Base-by-base conservation (phyloP, 257 asterid genomes). In the Capsicum chinense region DNA sequence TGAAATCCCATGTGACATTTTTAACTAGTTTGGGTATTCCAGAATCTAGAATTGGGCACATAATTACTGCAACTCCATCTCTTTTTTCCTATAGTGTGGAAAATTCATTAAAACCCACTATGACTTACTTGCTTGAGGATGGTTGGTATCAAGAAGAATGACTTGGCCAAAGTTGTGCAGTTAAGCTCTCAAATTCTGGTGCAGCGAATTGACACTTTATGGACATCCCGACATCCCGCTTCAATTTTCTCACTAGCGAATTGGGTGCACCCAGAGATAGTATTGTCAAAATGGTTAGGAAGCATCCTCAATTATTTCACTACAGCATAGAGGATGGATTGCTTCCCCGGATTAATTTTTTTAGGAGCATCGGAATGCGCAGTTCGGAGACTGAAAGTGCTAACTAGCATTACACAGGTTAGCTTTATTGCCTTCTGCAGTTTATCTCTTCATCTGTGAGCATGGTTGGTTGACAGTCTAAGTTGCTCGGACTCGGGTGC, bases 141-240 rank as follows among this genome's bases (percentile, higher is more conserved):
- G 92, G 92, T 95, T 16, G 99, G 99, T 81, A 95, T 95, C 71
- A 84, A 84, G 88, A 90, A 91, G 89, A 89, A 78, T 57, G 97
- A 95, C 85, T 85, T 95, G 64, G 86, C 96, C 74, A 95, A 95
- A 88, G 97, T 95, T 88, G 97, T 95, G 85, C 99, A 93, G 93
- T 88, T 95, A 84, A 95, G 99, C 85, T 98, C 98, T 85, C 99
- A 95, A 93, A 95, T 95, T 81, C 91, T 95, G 82, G 99, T 95
- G 90, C 99, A 95, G 88, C 92, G 99, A 79, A 93, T 94, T 59
- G 97, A 95, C 83, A 91, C 73, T 86, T 85, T 98, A 12, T 95
- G 99, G 98, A 94, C 84, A 69, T 39, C 94, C 47, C 98, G 98
- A 94, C 84, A 69, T 39, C 94, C 47, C 98, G 97, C 83, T 92